Percentiles rank a stretch among this genome's conserved stretches.
phyloP scores from a whole-genome alignment of 2,329 filamentous ascomycete genomes.

The Lasiodiplodia sp. region DNA sequence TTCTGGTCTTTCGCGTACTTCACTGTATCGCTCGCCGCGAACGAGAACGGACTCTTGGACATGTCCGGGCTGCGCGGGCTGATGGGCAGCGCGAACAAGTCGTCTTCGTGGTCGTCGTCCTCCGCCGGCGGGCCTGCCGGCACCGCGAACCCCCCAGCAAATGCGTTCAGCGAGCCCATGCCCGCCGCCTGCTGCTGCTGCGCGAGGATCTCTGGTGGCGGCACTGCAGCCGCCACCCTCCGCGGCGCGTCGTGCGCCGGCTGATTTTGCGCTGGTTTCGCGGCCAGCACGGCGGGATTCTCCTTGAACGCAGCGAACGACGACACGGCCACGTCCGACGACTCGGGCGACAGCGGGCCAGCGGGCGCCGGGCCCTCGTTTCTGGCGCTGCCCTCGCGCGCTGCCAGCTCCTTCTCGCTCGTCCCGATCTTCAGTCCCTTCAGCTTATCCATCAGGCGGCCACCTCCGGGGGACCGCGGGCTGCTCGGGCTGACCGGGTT shows the following conservation, averaged over 20 bases:
- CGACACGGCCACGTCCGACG: slow-evolving; percentile 68
- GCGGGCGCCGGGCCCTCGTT: slow-evolving; percentile 37
- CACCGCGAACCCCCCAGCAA: slow-evolving; percentile 40
- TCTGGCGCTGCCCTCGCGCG: slow-evolving; percentile 40
- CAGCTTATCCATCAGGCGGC: slow-evolving; percentile 78
- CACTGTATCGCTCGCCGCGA: slow-evolving; percentile 49
- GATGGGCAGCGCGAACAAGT: slow-evolving; percentile 85
- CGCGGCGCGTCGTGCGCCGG: slow-evolving; percentile 35
- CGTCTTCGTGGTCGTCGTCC: slow-evolving; percentile 72
- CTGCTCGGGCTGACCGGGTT: slow-evolving; percentile 63
- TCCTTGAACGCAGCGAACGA: slow-evolving; percentile 66
- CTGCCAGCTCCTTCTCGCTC: slow-evolving; percentile 68
- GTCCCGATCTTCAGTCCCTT: slow-evolving; percentile 81
- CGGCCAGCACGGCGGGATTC: slow-evolving; percentile 48
- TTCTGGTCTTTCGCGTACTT: slow-evolving; percentile 43
- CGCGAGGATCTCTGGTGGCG: slow-evolving; percentile 48
- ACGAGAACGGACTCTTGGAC: slow-evolving; percentile 80
- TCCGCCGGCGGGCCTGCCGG: slow-evolving; percentile 42
- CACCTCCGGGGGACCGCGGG: slow-evolving; percentile 68
- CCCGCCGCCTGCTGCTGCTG: slow-evolving; percentile 44
- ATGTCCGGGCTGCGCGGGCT: slow-evolving; percentile 88
- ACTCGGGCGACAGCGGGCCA: slow-evolving; percentile 68
- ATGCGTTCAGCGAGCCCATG: slow-evolving; percentile 56
- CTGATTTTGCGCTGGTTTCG: slow-evolving; percentile 45
- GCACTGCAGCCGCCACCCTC: slow-evolving; percentile 42